Evolutionary conservation across 2,329 filamentous ascomycete genomes (phyloP).

Genomic region (Fusarium clavum): DNA sequence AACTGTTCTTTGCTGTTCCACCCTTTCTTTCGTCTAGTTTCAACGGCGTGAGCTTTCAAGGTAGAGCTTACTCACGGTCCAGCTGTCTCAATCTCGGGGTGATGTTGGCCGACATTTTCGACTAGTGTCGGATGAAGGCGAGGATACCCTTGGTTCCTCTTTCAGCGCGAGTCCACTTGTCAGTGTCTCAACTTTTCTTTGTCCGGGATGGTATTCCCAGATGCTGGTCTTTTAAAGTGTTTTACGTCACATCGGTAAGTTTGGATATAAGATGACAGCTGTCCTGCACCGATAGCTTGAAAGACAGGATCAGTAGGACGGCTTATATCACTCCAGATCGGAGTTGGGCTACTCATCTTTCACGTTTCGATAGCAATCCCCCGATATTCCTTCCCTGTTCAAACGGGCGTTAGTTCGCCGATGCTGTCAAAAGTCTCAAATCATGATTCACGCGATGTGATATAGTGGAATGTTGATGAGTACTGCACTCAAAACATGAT

Average conservation of each 20-base stretch:
- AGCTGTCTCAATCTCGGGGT: neutral
- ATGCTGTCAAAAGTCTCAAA: too few relatives aligned
- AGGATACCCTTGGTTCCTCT: conserved; percentile 13
- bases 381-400: neutral
- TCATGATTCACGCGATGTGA: neutral
- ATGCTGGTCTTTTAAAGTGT: neutral
- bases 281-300: neutral
- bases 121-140: neutral
- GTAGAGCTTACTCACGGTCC: conserved; percentile 21
- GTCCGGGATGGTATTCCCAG: neutral
- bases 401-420: neutral
- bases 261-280: neutral
- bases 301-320: neutral
- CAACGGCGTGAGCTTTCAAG: neutral
- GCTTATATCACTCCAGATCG: neutral
- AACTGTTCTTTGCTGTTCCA: conserved; percentile 10
- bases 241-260: neutral
- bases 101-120: neutral
- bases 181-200: conserved; percentile 1
- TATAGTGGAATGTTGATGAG: neutral
- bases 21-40: conserved; percentile 12
- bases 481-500: too few relatives aligned
- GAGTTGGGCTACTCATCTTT: neutral
- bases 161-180: conserved; percentile 4
- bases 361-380: too few relatives aligned